phyloP scores from a whole-genome alignment of 2,329 filamentous ascomycete genomes.

The Rhytidhysteron rufulum region DNA sequence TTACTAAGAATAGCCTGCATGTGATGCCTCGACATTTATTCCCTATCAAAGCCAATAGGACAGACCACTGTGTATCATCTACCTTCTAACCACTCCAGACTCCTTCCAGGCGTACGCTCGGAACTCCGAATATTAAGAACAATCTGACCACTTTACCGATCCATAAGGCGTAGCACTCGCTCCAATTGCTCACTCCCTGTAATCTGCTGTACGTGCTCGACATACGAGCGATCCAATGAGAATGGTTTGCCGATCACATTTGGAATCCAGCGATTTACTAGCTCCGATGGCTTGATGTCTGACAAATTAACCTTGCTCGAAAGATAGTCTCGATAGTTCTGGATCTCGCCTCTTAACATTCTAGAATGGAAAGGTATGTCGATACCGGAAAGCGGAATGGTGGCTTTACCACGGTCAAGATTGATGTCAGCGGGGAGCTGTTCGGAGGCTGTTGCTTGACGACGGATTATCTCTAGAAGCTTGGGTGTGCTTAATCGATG shows the following conservation, averaged over 20 bases:
- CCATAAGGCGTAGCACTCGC: too few relatives aligned
- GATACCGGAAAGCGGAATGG: constrained; percentile 28
- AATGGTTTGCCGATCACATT: constrained; percentile 18
- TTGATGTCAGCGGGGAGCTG: background rate
- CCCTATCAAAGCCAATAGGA: too few relatives aligned
- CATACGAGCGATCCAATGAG: constrained; percentile 9
- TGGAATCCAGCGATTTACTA: constrained; percentile 14
- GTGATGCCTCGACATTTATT: too few relatives aligned
- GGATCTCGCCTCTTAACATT: constrained; percentile 17
- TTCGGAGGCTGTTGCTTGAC: background rate
- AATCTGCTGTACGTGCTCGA: constrained; percentile 12
- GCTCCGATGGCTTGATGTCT: constrained; percentile 10
- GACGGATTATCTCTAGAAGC: background rate
- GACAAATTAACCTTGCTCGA: constrained; percentile 11
- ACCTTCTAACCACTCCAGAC: too few relatives aligned
- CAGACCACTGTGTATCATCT: too few relatives aligned
- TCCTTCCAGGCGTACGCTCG: too few relatives aligned
- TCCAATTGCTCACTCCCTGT: constrained; percentile 12
- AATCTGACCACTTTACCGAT: constrained; percentile 8
- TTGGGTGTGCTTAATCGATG: background rate
- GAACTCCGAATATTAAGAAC: too few relatives aligned
- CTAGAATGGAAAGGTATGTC: constrained; percentile 31
- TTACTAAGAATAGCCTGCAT: too few relatives aligned
- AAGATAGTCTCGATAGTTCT: constrained; percentile 16
- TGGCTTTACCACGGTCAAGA: constrained; percentile 19